Percentiles rank a stretch among this genome's conserved stretches.
Conservation (phyloP, 495 filamentous ascomycete species). For the Talaromyces nanjingensis region DNA sequence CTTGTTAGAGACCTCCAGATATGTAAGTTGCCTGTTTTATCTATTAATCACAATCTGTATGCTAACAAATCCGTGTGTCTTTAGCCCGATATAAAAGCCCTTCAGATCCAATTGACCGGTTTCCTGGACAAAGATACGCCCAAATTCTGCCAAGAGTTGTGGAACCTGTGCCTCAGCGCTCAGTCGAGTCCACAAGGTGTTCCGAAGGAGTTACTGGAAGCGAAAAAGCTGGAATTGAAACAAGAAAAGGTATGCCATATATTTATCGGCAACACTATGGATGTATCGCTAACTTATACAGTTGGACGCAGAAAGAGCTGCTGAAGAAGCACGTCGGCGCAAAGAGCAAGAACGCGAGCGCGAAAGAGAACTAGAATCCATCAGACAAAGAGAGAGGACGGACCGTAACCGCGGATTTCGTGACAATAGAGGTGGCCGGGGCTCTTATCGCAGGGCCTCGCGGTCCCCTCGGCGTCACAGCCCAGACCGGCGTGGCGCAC, state of each 20-base stretch:
- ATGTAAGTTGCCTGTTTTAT: constrained; percentile 48
- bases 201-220: constrained; percentile 88
- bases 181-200: constrained; percentile 85
- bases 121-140: constrained; percentile 93
- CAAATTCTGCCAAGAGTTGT: constrained; percentile 88
- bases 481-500: constrained; percentile 46
- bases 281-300: constrained; percentile 28
- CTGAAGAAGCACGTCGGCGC: constrained; percentile 63
- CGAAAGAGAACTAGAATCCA: constrained; percentile 53
- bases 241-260: constrained; percentile 70
- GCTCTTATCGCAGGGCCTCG: constrained; percentile 44
- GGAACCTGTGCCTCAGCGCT: constrained; percentile 83
- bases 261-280: neutral
- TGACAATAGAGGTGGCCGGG: constrained; percentile 43
- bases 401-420: constrained; percentile 59
- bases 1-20: constrained; percentile 70
- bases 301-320: constrained; percentile 78
- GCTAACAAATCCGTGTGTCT: neutral
- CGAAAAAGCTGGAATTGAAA: constrained; percentile 89
- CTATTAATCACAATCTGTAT: neutral
- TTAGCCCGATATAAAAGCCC: constrained; percentile 88
- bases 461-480: constrained; percentile 54
- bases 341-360: constrained; percentile 57
- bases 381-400: constrained; percentile 66
- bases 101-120: constrained; percentile 89